A percentile compares a stretch with the other conserved stretches of the same genome.
Conservation (phyloP, 139 green algal genomes). For the Volvox africanus region DNA sequence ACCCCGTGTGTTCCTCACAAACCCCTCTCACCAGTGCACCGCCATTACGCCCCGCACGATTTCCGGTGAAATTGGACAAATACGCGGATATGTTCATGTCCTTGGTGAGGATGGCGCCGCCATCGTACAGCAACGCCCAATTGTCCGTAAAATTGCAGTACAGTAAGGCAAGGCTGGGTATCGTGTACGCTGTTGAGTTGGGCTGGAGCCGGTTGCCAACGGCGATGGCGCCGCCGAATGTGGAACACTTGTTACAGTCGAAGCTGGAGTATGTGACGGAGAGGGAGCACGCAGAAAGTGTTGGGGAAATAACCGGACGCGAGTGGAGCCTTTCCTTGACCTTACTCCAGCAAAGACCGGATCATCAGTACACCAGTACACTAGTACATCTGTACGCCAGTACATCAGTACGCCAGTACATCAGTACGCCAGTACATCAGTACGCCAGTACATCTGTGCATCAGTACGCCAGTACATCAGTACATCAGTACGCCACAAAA, state of each 20-base stretch:
- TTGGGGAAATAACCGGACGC: no score
- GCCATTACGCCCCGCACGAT: neutral
- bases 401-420: no score
- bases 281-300: neutral
- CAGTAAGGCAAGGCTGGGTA: neutral
- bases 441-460: no score
- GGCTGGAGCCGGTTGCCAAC: neutral
- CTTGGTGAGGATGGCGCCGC: constrained; percentile 3
- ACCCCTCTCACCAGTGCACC: constrained; percentile 17
- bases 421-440: no score
- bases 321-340: no score
- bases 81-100: constrained; percentile 5
- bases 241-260: neutral
- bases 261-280: neutral
- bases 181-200: neutral
- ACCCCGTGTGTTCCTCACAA: no score
- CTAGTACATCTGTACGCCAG: no score
- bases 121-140: neutral
- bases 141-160: neutral
- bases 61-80: neutral
- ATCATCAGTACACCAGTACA: no score
- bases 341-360: no score
- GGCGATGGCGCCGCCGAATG: neutral
- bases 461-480: no score
- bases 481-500: no score